Conservation (phyloP, 345 rosid genomes). For the Erodium maritimum region DNA sequence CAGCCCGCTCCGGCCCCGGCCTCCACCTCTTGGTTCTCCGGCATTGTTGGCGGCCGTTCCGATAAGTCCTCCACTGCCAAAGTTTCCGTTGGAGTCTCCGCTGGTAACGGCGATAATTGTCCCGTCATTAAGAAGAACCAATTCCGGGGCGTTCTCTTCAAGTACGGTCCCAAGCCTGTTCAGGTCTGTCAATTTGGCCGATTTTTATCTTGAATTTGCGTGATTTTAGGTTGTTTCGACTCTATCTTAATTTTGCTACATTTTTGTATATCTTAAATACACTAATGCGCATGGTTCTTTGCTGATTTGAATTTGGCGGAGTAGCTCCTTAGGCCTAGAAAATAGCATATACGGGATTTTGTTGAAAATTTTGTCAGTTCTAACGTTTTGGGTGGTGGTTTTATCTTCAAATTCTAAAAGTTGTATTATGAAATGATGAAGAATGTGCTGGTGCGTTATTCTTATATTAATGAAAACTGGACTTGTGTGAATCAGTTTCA, state of each 20-base stretch:
- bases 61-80: constrained; percentile 27
- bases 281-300: background rate
- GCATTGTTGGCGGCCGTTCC: constrained; percentile 60
- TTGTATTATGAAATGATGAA: no score
- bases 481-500: no score
- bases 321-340: background rate
- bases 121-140: constrained; percentile 85
- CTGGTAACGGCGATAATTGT: constrained; percentile 26
- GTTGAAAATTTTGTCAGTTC: no score
- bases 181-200: constrained; percentile 37
- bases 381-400: background rate
- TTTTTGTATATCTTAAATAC: background rate
- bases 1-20: constrained; percentile 10
- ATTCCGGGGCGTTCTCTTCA: constrained; percentile 79
- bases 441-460: no score
- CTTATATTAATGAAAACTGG: no score
- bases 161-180: constrained; percentile 73
- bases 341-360: no score
- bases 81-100: constrained; percentile 21
- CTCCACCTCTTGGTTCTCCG: constrained; percentile 48
- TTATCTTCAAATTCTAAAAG: background rate
- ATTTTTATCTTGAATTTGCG: background rate
- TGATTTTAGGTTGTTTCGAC: background rate
- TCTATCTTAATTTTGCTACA: background rate
- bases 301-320: background rate